Base-by-base conservation (phyloP, 805 yeast species). In the Torulaspora gathmanii region DNA sequence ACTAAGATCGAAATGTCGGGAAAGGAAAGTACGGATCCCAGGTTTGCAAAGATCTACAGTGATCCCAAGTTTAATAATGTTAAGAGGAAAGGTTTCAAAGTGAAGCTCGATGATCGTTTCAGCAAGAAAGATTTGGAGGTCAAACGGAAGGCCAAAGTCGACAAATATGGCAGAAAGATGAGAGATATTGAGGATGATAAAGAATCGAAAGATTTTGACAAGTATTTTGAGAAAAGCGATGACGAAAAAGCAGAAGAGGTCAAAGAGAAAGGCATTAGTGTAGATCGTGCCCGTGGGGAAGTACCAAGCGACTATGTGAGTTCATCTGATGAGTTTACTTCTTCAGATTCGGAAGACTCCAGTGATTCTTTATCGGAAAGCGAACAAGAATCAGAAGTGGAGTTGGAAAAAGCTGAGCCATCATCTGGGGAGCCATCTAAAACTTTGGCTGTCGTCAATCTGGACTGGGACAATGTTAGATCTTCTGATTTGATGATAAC, bases 391-490 rank as follows among this genome's bases (percentile, higher is more conserved):
- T 70, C 78, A 2, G 85, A 78, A 16, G 65, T 75, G 19, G 85
- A 80, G 52, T 54, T 72, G 9, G 85, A 78, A 53, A 74, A 71
- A 23, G 70, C 69, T 8, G 75, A 78, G 42, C 85, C 93, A n/a
- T 89, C 86, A 39, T 83, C 80, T 40, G 95, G 96, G 37, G 96
- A 91, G 2, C 95, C 96, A 25, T 74, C 95, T 1, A 70, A 70
- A 27, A 71, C 86, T 5, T 72, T 93, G 58, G 99, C 99, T 0
- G 96, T 83, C 1, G 98, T 93, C 25, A 93, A 93, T 60, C 72
- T 93, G 77, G 99, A 93, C 62, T 93, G 99, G 99, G 99, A 93
- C 57, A 86, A 93, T 59, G 75, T 93, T n/a, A 77, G 79, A 37
- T 85, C 98, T 0, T 78, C 79, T 3, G 98, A 93, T 62, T 70